A percentile compares a stretch with the other conserved stretches of the same genome.
These are phyloP conservation scores for Peniophora sp. DNA, from an alignment of 1,284 basidiomycete genomes.

Conservation along the genomic window DNA sequence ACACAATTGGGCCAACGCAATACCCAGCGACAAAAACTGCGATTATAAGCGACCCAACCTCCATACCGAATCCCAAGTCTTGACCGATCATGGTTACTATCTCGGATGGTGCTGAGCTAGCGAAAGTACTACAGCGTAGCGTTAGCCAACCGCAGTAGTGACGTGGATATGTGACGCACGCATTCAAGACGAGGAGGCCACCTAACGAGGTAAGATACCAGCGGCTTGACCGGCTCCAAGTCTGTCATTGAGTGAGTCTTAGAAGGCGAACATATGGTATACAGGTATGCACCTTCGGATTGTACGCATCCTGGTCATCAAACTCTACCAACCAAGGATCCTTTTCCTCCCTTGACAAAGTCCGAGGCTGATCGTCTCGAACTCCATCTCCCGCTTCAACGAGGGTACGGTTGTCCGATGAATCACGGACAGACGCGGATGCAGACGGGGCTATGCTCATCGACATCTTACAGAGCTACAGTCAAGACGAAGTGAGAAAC, in stretches of 20 bases:
- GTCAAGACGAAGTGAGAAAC: too few relatives aligned
- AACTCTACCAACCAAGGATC: constrained; percentile 33
- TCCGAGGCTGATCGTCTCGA: neutral
- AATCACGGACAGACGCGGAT: too few relatives aligned
- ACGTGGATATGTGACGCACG: constrained; percentile 27
- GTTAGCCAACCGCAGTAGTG: neutral
- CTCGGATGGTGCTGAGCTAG: neutral
- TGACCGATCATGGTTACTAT: neutral
- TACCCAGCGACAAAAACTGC: neutral
- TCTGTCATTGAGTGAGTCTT: constrained; percentile 20
- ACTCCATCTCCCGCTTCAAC: too few relatives aligned
- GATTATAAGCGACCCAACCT: neutral
- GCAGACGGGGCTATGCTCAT: too few relatives aligned
- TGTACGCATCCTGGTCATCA: constrained; percentile 27
- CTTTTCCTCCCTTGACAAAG: constrained; percentile 13
- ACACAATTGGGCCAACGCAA: constrained; percentile 45
- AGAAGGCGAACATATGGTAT: neutral
- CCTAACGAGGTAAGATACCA: constrained; percentile 60
- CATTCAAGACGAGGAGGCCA: constrained; percentile 62
- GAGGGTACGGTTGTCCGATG: too few relatives aligned
- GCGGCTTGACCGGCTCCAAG: constrained; percentile 46
- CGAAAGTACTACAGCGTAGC: constrained; percentile 1
- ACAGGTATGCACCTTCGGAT: constrained; percentile 29
- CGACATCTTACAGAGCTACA: too few relatives aligned
- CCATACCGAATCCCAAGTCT: neutral